Conservation (phyloP, 768 basidiomycete species). For the Coprinopsis sp. region DNA sequence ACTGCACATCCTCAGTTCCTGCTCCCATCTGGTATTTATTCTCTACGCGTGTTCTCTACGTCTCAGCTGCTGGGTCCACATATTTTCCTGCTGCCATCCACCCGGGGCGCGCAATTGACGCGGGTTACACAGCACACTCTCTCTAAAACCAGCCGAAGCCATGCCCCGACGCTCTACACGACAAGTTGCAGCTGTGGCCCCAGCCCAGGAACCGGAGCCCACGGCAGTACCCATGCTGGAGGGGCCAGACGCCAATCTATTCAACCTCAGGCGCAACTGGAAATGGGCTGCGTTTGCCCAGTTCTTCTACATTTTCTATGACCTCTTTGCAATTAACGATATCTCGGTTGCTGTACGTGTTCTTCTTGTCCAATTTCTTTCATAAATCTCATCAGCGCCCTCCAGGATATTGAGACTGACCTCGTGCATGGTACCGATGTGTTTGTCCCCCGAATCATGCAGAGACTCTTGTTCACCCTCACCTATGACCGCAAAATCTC, state of each 20-base stretch:
- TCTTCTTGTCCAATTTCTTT: conserved; percentile 9
- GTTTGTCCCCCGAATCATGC: conserved; percentile 70
- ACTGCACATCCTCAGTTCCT: no score
- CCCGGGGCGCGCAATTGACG: background rate
- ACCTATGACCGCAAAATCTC: conserved; percentile 78
- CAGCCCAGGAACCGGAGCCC: conserved; percentile 23
- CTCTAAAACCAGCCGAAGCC: conserved; percentile 9
- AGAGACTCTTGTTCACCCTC: conserved; percentile 64
- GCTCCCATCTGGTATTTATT: background rate
- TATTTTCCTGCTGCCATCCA: background rate
- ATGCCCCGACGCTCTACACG: conserved; percentile 58
- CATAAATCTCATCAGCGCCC: conserved; percentile 8
- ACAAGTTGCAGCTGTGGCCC: conserved; percentile 27
- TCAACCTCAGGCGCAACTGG: conserved; percentile 72
- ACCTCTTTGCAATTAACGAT: conserved; percentile 66
- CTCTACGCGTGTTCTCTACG: conserved; percentile 1
- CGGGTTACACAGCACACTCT: background rate
- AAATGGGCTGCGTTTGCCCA: conserved; percentile 91
- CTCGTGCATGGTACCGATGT: conserved; percentile 53
- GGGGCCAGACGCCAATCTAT: conserved; percentile 35
- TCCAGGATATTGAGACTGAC: conserved; percentile 77
- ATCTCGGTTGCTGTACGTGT: conserved; percentile 58
- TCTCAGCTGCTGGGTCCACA: background rate
- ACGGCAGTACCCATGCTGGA: conserved; percentile 20
- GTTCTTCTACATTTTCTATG: conserved; percentile 82